Conservation (phyloP, 2,329 filamentous ascomycete species). For the Bisporella sp. region DNA sequence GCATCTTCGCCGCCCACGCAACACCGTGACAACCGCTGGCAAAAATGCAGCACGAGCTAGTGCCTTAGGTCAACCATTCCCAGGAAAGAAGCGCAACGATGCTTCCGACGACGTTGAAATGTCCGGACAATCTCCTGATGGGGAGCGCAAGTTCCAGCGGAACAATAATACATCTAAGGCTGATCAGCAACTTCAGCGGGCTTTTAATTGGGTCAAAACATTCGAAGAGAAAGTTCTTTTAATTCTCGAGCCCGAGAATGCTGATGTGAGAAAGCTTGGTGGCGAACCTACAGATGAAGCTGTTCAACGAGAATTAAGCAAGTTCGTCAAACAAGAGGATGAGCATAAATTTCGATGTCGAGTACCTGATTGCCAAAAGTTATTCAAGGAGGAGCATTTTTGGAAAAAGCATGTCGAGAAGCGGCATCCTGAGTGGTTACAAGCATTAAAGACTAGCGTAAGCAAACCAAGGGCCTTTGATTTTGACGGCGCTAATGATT, state of each 20-base stretch:
- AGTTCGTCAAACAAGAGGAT: constrained; percentile 94
- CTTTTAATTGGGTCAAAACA: constrained; percentile 98
- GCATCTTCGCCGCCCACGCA: constrained; percentile 86
- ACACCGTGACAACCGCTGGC: constrained; percentile 74
- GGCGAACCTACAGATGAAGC: constrained; percentile 83
- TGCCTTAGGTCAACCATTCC: constrained; percentile 75
- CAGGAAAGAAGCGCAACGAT: constrained; percentile 68
- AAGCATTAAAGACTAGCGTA: constrained; percentile 76
- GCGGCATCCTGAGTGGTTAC: constrained; percentile 82
- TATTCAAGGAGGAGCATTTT: constrained; percentile 96
- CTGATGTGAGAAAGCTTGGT: constrained; percentile 84
- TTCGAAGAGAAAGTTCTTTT: constrained; percentile 96
- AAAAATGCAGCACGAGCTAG: constrained; percentile 83
- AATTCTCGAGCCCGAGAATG: constrained; percentile 81
- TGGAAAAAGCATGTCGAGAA: constrained; percentile 99
- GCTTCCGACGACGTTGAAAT: constrained; percentile 37
- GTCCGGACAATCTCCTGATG: constrained; percentile 47
- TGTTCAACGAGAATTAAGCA: constrained; percentile 75
- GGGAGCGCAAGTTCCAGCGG: constrained; percentile 64
- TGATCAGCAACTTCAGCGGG: constrained; percentile 86
- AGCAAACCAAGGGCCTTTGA: constrained; percentile 28
- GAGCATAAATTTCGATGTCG: constrained; percentile 96
- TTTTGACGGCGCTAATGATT: constrained; percentile 24
- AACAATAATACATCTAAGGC: constrained; percentile 61
- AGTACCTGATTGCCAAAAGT: constrained; percentile 88